phyloP scores from a whole-genome alignment of 179 eudicot species.

The Corrigiola litoralis region DNA sequence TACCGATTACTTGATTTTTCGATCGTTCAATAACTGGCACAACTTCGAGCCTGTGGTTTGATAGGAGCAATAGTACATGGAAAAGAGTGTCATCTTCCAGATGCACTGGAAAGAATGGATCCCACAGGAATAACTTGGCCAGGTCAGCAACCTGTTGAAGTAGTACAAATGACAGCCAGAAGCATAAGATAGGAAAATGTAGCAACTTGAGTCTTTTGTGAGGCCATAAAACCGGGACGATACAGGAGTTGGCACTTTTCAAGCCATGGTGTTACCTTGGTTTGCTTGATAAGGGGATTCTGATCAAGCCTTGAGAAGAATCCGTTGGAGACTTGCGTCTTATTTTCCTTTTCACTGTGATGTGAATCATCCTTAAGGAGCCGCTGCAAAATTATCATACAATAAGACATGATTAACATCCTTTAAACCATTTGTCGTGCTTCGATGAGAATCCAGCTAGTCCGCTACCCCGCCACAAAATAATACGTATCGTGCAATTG shows the following conservation, averaged over 20 bases:
- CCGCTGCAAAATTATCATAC: background rate
- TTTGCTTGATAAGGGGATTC: constrained; percentile 25
- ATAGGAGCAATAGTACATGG: constrained; percentile 40
- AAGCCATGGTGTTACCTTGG: constrained; percentile 33
- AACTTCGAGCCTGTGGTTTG: constrained; percentile 38
- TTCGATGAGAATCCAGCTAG: background rate
- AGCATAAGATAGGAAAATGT: background rate
- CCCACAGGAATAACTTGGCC: constrained; percentile 47
- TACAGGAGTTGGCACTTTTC: background rate
- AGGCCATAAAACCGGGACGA: background rate
- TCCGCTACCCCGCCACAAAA: background rate
- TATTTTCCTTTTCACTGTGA: background rate
- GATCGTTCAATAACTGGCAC: constrained; percentile 38
- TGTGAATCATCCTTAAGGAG: constrained; percentile 1
- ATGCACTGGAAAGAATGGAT: constrained; percentile 43
- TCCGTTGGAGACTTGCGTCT: constrained; percentile 1
- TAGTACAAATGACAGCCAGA: background rate
- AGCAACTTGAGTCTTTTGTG: background rate
- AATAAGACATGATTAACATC: background rate
- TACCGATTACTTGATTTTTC: constrained; percentile 23
- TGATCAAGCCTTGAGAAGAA: constrained; percentile 41
- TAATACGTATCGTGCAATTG: background rate
- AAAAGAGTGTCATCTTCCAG: constrained; percentile 35
- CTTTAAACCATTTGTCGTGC: too few species aligned
- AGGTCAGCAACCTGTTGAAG: constrained; percentile 37